These are phyloP conservation scores for Stephanocyclus meneghinianus DNA, from an alignment of 352 stramenopile genomes.

Conservation along the genomic window DNA sequence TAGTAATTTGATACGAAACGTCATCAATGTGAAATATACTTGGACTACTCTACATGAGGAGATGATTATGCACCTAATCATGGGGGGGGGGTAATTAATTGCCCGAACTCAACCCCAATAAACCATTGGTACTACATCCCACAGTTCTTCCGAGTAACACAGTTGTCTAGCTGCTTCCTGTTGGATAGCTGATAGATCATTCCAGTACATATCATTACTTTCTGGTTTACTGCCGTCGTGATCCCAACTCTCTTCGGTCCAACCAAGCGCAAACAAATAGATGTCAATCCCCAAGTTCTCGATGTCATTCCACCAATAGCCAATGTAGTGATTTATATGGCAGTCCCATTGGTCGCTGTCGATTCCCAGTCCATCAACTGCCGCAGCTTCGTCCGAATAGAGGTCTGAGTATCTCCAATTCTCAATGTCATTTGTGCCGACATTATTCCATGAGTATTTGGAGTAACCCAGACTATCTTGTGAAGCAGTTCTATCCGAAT, in stretches of 20 bases:
- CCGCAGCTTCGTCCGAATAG: conserved; percentile 13
- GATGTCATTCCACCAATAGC: conserved; percentile 20
- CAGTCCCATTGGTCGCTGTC: conserved; percentile 41
- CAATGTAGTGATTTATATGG: conserved; percentile 19
- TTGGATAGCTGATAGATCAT: conserved; percentile 38
- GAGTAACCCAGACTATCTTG: conserved; percentile 27
- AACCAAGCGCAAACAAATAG: conserved; percentile 42
- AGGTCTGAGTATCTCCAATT: conserved; percentile 32
- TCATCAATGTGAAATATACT: background rate
- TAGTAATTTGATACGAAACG: conserved; percentile 10
- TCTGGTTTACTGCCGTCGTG: conserved; percentile 19
- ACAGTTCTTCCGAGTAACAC: conserved; percentile 44
- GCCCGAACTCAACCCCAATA: too few species aligned
- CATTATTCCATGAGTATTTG: conserved; percentile 29
- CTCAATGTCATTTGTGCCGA: conserved; percentile 24
- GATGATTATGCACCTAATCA: background rate
- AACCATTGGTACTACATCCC: too few species aligned
- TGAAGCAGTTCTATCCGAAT: conserved; percentile 5
- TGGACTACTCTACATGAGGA: conserved; percentile 22
- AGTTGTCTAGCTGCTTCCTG: conserved; percentile 41
- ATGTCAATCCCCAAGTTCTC: background rate
- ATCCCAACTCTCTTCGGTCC: conserved; percentile 39
- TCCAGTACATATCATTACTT: conserved; percentile 41
- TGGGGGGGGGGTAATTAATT: background rate
- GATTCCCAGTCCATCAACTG: conserved; percentile 25